phyloP scores from a whole-genome alignment of 2,329 filamentous ascomycete genomes.

The Akanthomyces muscarius region DNA sequence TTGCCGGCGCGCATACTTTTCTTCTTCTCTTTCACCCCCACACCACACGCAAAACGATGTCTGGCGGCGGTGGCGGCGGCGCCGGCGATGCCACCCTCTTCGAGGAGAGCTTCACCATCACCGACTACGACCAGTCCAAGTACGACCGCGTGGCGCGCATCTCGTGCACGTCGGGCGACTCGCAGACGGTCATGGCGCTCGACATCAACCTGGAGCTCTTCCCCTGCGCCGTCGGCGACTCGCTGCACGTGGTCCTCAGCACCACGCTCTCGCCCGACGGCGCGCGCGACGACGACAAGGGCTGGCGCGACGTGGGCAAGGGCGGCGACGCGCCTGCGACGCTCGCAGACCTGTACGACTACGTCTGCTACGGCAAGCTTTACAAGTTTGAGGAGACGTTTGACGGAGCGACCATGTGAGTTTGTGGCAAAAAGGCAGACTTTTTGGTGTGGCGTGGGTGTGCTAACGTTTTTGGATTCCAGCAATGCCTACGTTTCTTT shows the following conservation, averaged over 20 bases:
- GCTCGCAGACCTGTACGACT: constrained; percentile 77
- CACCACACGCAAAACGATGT: constrained; percentile 32
- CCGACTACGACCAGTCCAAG: constrained; percentile 73
- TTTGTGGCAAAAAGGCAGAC: not conserved
- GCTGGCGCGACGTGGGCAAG: constrained; percentile 74
- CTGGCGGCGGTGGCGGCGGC: constrained; percentile 59
- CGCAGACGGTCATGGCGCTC: constrained; percentile 71
- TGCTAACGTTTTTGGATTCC: constrained; percentile 12
- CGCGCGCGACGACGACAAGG: constrained; percentile 67
- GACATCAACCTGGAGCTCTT: constrained; percentile 96
- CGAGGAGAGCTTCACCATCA: constrained; percentile 86
- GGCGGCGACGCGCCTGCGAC: constrained; percentile 51
- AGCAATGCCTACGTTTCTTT: constrained; percentile 95
- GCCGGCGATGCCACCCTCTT: constrained; percentile 88
- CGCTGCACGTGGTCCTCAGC: constrained; percentile 75
- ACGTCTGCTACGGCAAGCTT: constrained; percentile 84
- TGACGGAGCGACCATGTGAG: constrained; percentile 77
- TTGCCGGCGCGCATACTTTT: not conserved
- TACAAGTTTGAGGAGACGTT: constrained; percentile 80
- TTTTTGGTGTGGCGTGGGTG: not conserved
- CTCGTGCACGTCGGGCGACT: constrained; percentile 70
- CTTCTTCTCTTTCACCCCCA: not conserved
- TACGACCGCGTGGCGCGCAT: constrained; percentile 95
- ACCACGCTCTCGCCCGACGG: constrained; percentile 86
- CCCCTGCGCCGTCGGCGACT: constrained; percentile 69